A percentile compares a stretch with the other conserved stretches of the same genome.
Evolutionary conservation across 2,329 filamentous ascomycete genomes (phyloP).

Genomic region (Alternaria viburni): DNA sequence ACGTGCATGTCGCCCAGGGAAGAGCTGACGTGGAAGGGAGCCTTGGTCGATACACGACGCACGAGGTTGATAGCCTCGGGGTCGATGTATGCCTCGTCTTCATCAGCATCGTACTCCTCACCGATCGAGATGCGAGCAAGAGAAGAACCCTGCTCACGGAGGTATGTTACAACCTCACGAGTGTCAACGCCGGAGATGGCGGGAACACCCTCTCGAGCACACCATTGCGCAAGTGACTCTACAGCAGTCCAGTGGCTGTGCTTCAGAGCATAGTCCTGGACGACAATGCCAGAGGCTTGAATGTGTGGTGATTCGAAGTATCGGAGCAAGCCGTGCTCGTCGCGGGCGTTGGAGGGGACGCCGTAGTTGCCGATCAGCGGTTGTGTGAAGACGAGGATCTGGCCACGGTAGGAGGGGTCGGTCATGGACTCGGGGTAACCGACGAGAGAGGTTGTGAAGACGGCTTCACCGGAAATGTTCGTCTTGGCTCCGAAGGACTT

Average conservation of each 20-base stretch:
- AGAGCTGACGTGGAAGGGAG: slow-evolving; percentile 92
- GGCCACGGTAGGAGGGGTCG: slow-evolving; percentile 74
- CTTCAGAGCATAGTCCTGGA: slow-evolving; percentile 88
- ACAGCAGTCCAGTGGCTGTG: slow-evolving; percentile 99
- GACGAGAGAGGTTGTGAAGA: slow-evolving; percentile 97
- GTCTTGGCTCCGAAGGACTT: slow-evolving; percentile 95
- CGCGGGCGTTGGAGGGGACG: slow-evolving; percentile 83
- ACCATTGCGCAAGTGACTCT: slow-evolving; percentile 92
- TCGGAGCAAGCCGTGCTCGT: slow-evolving; percentile 88
- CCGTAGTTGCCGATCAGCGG: slow-evolving; percentile 98
- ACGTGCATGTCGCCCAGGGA: slow-evolving; percentile 85
- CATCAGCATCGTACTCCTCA: slow-evolving; percentile 97
- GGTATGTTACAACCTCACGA: slow-evolving; percentile 91
- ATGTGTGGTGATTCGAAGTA: slow-evolving; percentile 99
- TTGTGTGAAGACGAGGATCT: slow-evolving; percentile 98
- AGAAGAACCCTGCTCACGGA: slow-evolving; percentile 96
- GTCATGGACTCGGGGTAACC: slow-evolving; percentile 92
- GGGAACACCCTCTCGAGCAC: slow-evolving; percentile 91
- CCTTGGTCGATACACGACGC: slow-evolving; percentile 95
- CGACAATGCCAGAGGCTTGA: slow-evolving; percentile 93
- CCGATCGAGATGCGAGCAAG: slow-evolving; percentile 93
- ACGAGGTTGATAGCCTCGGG: slow-evolving; percentile 97
- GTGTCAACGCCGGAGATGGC: slow-evolving; percentile 98
- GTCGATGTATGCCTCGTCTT: slow-evolving; percentile 95
- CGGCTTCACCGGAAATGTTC: slow-evolving; percentile 97